Evolutionary conservation across 305 asterid genomes (phyloP).

Genomic region (Fraxinus ornus): DNA sequence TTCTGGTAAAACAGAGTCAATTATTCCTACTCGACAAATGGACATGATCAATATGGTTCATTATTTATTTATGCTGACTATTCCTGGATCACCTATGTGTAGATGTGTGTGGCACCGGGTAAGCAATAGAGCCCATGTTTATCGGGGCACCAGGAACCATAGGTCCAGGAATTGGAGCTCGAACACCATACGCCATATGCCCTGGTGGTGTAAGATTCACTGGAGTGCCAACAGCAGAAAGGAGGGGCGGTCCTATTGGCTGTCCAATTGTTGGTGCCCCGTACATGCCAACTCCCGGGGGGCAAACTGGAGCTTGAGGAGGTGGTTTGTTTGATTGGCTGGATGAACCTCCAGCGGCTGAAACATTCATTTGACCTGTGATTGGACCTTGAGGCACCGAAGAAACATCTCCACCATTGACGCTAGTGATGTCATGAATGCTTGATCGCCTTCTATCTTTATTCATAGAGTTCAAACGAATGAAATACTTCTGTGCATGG

Average conservation of each 20-base stretch:
- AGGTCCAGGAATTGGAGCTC: constrained; percentile 46
- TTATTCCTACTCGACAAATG: constrained; percentile 13
- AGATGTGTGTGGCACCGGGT: constrained; percentile 39
- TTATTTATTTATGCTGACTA: no score
- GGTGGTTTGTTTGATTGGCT: constrained; percentile 47
- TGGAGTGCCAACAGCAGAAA: constrained; percentile 73
- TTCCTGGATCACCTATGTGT: constrained; percentile 31
- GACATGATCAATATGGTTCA: not conserved
- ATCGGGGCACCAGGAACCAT: constrained; percentile 37
- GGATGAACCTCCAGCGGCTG: constrained; percentile 25
- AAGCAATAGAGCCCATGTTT: constrained; percentile 41
- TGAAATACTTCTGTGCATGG: constrained; percentile 88
- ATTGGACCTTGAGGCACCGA: constrained; percentile 53
- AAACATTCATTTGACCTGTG: constrained; percentile 43
- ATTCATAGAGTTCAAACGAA: constrained; percentile 83
- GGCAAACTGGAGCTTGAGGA: constrained; percentile 9
- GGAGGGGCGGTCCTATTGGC: constrained; percentile 54
- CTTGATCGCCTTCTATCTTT: constrained; percentile 82
- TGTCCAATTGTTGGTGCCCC: constrained; percentile 65
- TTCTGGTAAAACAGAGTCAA: not conserved
- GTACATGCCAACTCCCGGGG: constrained; percentile 45
- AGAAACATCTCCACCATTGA: constrained; percentile 47
- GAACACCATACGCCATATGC: constrained; percentile 54
- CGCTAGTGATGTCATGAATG: constrained; percentile 89
- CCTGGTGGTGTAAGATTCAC: constrained; percentile 54